phyloP scores from a whole-genome alignment of 371 early-diverging fungal species.

The Mucor racemosus region DNA sequence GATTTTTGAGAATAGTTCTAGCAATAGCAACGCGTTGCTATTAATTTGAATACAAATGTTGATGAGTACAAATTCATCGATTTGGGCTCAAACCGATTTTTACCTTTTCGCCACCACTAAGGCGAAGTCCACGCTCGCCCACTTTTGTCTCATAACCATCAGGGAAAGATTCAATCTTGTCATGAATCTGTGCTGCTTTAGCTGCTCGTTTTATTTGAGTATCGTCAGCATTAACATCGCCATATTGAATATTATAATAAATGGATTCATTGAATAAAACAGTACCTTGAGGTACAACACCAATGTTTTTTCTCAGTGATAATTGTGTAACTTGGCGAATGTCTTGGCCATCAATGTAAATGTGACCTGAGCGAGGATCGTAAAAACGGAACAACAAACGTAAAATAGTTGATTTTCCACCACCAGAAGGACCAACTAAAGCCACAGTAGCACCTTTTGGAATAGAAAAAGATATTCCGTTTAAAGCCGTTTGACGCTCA shows the following conservation, averaged over 20 bases:
- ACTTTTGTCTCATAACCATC: slow-evolving; percentile 90
- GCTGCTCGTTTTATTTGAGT: slow-evolving; percentile 79
- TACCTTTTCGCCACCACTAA: slow-evolving; percentile 90
- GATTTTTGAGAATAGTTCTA: slow-evolving; percentile 50
- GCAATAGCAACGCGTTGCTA: slow-evolving; percentile 62
- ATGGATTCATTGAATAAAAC: slow-evolving; percentile 86
- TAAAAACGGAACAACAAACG: slow-evolving; percentile 92
- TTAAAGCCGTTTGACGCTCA: slow-evolving; percentile 66
- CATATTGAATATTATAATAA: slow-evolving; percentile 82
- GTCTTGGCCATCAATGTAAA: slow-evolving; percentile 90
- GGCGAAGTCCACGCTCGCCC: slow-evolving; percentile 90
- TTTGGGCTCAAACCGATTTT: background rate
- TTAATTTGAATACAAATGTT: slow-evolving; percentile 50
- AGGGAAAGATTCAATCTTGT: slow-evolving; percentile 67
- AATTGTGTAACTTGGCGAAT: slow-evolving; percentile 71
- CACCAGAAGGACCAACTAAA: slow-evolving; percentile 95
- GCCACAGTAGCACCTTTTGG: slow-evolving; percentile 76
- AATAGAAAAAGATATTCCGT: slow-evolving; percentile 81
- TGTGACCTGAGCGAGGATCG: slow-evolving; percentile 78
- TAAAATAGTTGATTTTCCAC: slow-evolving; percentile 89
- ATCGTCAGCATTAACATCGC: slow-evolving; percentile 60
- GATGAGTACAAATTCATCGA: background rate
- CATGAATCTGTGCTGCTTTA: slow-evolving; percentile 81
- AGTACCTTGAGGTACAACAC: slow-evolving; percentile 89
- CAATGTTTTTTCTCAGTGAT: slow-evolving; percentile 70